Evolutionary conservation across 179 eudicot species (phyloP).

Genomic region (Pouteria campechiana): DNA sequence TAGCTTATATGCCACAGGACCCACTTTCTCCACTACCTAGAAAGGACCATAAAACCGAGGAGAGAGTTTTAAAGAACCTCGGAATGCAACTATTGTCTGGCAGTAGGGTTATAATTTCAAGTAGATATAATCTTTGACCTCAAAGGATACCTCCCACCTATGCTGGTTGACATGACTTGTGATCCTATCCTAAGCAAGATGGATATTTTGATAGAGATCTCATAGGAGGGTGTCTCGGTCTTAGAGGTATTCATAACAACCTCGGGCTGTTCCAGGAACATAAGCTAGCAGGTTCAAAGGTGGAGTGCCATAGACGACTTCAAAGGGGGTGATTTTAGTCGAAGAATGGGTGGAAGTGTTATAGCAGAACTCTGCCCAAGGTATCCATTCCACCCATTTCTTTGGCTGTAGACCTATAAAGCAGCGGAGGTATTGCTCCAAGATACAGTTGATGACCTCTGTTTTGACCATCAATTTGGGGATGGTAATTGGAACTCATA

Average conservation of each 20-base stretch:
- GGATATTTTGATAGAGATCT: neutral
- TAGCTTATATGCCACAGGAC: neutral
- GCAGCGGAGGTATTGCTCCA: slow-evolving; percentile 4
- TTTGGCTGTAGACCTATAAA: neutral
- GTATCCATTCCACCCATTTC: neutral
- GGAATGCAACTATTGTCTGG: neutral
- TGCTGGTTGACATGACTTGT: too few species aligned
- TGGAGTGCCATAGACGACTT: neutral
- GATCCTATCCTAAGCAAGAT: too few species aligned
- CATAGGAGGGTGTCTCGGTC: neutral
- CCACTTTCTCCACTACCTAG: neutral
- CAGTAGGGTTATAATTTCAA: neutral
- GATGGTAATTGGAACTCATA: neutral
- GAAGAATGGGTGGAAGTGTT: neutral
- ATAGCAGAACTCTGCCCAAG: slow-evolving; percentile 1
- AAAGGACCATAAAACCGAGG: slow-evolving; percentile 1
- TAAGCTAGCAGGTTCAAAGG: neutral
- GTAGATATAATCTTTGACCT: neutral
- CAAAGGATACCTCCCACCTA: neutral
- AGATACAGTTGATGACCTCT: neutral
- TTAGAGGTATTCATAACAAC: neutral
- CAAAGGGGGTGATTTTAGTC: neutral
- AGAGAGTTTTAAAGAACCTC: neutral
- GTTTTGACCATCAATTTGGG: slow-evolving; percentile 6
- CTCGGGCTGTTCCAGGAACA: neutral